Evolutionary conservation across 2,329 filamentous ascomycete genomes (phyloP), one percentile per base, ranked within the genome.

Genomic region (Colletotrichum graminicola): DNA sequence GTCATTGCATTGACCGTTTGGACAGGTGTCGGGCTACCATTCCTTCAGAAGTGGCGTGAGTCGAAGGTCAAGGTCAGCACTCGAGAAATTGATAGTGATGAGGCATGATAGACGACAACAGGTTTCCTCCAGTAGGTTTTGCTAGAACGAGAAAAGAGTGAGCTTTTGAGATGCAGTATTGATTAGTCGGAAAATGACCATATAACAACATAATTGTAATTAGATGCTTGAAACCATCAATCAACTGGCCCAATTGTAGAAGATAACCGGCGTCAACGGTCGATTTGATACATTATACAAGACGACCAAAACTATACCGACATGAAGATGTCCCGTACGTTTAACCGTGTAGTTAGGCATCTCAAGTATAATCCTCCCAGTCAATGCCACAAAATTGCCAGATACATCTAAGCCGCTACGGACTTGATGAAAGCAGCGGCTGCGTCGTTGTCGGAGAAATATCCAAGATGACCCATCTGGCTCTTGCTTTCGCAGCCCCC

Each of bases 1-100:
- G 80, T 80, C 0, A 62, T 81, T 21, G 78, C 76, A 0, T 66
- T 81, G 67, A 80, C 79, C 1, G 64, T 81, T 0, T 81, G 79
- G 80, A 81, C 78, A 0, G 78, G 79, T 1, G 16, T 79, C 12
- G 79, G 73, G 0, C 54, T 81, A 11, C 79, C 79, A 0, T 8
- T 76, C 14, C 23, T 79, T 18, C 75, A 77, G 54, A 73, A 43
- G 29, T 74, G 75, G 74, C 64, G 59, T 11, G 73, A 74, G 52
- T 61, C 45, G 3, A 67, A 62, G n/a, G 71, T 54, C 2, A 74
- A 68, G 47, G 47, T 43, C 1, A 56, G 49, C 41, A 61, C 51
- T n/a, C 56, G 60, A 7, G 67, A 75, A 7, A 73, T 68, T 52
- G 62, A 65, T 6, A 49, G 16, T 14, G 67, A 73, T 1, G 71